Evolutionary conservation across 805 yeast genomes (phyloP).

Genomic region (Allodekkera sacchari): DNA sequence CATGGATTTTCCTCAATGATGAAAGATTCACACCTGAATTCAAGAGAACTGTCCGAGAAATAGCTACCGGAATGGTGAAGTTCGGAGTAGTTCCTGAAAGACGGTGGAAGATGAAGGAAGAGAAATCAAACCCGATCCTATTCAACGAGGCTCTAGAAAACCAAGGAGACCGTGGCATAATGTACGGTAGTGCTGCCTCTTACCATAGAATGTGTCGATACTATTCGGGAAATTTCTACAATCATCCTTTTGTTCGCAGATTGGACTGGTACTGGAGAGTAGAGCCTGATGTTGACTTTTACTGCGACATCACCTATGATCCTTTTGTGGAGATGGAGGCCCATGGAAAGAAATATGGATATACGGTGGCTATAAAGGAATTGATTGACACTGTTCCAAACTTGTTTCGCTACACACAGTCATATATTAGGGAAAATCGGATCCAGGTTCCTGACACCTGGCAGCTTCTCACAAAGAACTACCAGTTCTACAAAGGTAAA

Average conservation of each 20-base stretch:
- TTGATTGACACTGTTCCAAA: constrained; percentile 76
- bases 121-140: constrained; percentile 24
- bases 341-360: constrained; percentile 70
- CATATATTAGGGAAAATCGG: constrained; percentile 43
- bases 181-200: constrained; percentile 75
- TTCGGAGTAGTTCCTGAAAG: constrained; percentile 58
- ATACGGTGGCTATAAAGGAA: constrained; percentile 73
- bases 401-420: constrained; percentile 62
- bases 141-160: constrained; percentile 50
- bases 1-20: constrained; percentile 85
- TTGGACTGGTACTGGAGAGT: constrained; percentile 95
- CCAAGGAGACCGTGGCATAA: constrained; percentile 77
- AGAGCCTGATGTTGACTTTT: constrained; percentile 87
- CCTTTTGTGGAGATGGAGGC: constrained; percentile 78
- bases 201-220: constrained; percentile 97
- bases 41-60: constrained; percentile 37
- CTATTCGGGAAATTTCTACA: constrained; percentile 74
- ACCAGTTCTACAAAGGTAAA: constrained; percentile 26
- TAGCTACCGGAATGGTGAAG: constrained; percentile 54
- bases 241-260: constrained; percentile 62
- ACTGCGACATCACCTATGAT: constrained; percentile 87
- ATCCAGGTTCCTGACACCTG: constrained; percentile 56
- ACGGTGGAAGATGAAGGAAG: constrained; percentile 66
- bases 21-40: constrained; percentile 65
- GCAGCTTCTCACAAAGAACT: constrained; percentile 50